A percentile compares a stretch with the other conserved stretches of the same genome.
Conservation (phyloP, 2,329 filamentous ascomycete species). For the Raffaelea ambrosiae region DNA sequence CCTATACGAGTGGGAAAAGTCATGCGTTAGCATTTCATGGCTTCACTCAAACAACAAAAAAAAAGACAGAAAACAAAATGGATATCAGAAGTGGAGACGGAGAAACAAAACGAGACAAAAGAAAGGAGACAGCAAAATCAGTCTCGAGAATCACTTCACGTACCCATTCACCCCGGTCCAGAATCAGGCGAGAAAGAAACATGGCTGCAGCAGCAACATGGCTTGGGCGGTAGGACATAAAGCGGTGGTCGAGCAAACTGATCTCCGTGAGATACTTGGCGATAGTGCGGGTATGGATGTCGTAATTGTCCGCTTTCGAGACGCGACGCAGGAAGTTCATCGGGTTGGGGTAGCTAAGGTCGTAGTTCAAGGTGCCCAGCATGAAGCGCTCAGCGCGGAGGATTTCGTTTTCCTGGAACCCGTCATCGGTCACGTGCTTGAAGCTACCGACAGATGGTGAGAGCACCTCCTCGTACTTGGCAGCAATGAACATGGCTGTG, state of each 20-base stretch:
- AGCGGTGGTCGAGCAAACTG: constrained; percentile 86
- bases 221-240: constrained; percentile 83
- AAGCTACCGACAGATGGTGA: constrained; percentile 97
- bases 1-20: constrained; percentile 36
- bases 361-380: constrained; percentile 83
- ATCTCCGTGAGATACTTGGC: constrained; percentile 99
- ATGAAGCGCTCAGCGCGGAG: constrained; percentile 95
- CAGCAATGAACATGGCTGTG: constrained; percentile 98
- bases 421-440: constrained; percentile 91
- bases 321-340: constrained; percentile 99
- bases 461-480: constrained; percentile 97
- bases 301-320: constrained; percentile 98
- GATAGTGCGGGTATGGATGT: constrained; percentile 93
- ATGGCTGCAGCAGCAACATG: constrained; percentile 88
- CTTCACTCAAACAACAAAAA: constrained; percentile 5
- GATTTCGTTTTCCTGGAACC: constrained; percentile 91
- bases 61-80: neutral
- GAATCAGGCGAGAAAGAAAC: constrained; percentile 85
- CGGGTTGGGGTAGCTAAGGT: constrained; percentile 96
- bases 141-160: constrained; percentile 21
- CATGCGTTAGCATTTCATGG: neutral
- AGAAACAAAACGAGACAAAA: neutral
- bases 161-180: constrained; percentile 89
- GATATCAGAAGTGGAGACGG: neutral
- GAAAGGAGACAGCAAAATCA: too few relatives aligned